Evolutionary conservation across 2,329 filamentous ascomycete species (phyloP), one percentile per base, ranked within the genome.

Genomic region (Cladorrhinum sp.): DNA sequence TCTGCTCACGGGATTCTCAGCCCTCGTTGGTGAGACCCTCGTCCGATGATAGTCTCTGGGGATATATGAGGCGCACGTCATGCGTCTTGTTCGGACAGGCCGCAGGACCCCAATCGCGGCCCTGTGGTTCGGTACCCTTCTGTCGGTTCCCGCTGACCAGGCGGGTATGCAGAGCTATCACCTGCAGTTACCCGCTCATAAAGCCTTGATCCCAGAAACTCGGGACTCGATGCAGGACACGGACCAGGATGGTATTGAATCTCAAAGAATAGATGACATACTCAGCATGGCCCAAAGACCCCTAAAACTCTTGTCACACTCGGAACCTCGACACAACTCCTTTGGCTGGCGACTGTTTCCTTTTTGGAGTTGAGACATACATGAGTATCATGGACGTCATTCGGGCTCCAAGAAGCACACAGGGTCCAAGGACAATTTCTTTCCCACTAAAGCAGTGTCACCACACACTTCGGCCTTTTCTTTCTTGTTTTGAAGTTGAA

Each of bases 291-390:
- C 52, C 32, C 52, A 9, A 18, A 24, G 52, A 55, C 52, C 52
- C 52, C 29, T 55, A 55, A 41, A 38, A 20, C 36, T 24, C 25
- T 49, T 23, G 53, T 56, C 23, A 25, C 38, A 56, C 53, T 25
- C 53, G 53, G 38, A 29, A 32, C 18, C 13, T 5, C 4, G 25
- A 10, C 18, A 2, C 29, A 23, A 29, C 18, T 23, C n/a, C 38
- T 20, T 55, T 55, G 38, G 52, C 20, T n/a, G 36, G 38, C 52
- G 25, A 10, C 25, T 4, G 25, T 29, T 29, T 29, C 10, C 32
- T 27, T 55, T 55, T 41, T 56, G 38, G 36, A 56, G 53, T 32
- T 56, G 53, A 56, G 53, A 49, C 53, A 56, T 29, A 32, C n/a
- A 18, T n/a, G n/a, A n/a, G 18, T 10, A 16, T n/a, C 16, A 22